phyloP scores from a whole-genome alignment of 768 basidiomycete genomes.

The Rubroboletus pulcherrimus region DNA sequence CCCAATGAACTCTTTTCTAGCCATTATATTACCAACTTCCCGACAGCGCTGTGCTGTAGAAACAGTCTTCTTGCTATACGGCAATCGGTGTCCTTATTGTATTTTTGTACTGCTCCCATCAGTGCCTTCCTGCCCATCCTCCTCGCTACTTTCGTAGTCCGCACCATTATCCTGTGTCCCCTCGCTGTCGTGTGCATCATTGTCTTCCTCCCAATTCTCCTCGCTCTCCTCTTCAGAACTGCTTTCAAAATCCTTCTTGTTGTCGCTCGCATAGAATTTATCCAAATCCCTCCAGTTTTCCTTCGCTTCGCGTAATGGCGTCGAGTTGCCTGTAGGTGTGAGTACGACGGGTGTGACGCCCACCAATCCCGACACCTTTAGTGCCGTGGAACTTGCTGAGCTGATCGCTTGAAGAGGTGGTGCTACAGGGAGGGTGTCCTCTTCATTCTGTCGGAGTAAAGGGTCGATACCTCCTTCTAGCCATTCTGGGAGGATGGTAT shows the following conservation, averaged over 20 bases:
- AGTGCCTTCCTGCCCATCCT: slow-evolving; percentile 15
- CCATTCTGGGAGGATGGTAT: slow-evolving; percentile 73
- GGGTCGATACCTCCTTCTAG: slow-evolving; percentile 81
- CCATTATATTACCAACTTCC: slow-evolving; percentile 55
- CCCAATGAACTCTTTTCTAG: slow-evolving; percentile 21
- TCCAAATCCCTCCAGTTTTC: slow-evolving; percentile 60
- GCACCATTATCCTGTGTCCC: slow-evolving; percentile 29
- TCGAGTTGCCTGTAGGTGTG: slow-evolving; percentile 50
- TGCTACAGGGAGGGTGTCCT: slow-evolving; percentile 40
- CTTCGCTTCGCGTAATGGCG: slow-evolving; percentile 43
- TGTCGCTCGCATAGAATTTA: slow-evolving; percentile 61
- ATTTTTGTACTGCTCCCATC: slow-evolving; percentile 13
- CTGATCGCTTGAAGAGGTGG: slow-evolving; percentile 40
- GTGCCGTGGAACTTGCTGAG: slow-evolving; percentile 29
- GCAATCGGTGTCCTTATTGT: slow-evolving; percentile 11
- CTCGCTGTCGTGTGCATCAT: slow-evolving; percentile 24
- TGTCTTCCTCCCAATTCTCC: slow-evolving; percentile 25
- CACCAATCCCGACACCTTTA: slow-evolving; percentile 30
- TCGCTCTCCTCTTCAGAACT: slow-evolving; percentile 33
- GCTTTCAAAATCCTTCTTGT: slow-evolving; percentile 32
- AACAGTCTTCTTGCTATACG: neutral
- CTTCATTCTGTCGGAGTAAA: slow-evolving; percentile 63
- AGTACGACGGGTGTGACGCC: slow-evolving; percentile 48
- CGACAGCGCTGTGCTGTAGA: slow-evolving; percentile 38
- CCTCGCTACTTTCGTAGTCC: slow-evolving; percentile 18